phyloP scores from a whole-genome alignment of 2,329 filamentous ascomycete species.

The Talaromyces sp. region DNA sequence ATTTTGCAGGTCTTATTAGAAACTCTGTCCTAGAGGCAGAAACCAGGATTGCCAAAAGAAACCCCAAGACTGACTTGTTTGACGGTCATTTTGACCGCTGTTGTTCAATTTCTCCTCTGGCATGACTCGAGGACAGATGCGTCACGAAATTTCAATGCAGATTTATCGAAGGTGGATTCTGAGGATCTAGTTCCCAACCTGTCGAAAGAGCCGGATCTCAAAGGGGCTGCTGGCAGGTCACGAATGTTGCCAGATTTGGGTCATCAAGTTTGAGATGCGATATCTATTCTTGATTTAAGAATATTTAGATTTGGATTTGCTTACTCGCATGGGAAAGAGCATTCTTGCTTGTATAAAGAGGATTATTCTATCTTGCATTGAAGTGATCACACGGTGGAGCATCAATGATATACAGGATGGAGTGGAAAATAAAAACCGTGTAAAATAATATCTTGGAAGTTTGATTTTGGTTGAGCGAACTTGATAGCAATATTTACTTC shows the following conservation, averaged over 20 bases:
- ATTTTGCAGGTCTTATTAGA: constrained; percentile 38
- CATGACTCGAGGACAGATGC: not conserved
- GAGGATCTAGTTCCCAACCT: constrained; percentile 1
- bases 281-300: not conserved
- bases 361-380: not conserved
- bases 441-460: no score
- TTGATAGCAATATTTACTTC: no score
- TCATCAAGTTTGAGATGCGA: not conserved
- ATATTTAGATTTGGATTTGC: not conserved
- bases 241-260: not conserved
- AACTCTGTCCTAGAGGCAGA: constrained; percentile 7
- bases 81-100: constrained; percentile 29
- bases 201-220: not conserved
- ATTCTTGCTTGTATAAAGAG: not conserved
- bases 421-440: no score
- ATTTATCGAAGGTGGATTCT: not conserved
- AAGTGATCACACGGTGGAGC: no score
- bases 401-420: no score
- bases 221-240: not conserved
- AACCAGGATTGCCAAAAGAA: not conserved
- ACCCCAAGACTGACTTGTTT: not conserved
- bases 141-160: not conserved
- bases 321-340: not conserved
- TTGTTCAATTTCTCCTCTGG: constrained; percentile 32
- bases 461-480: no score